Conservation (phyloP, 2,329 filamentous ascomycete species). For the Aureobasidium uvarum region DNA sequence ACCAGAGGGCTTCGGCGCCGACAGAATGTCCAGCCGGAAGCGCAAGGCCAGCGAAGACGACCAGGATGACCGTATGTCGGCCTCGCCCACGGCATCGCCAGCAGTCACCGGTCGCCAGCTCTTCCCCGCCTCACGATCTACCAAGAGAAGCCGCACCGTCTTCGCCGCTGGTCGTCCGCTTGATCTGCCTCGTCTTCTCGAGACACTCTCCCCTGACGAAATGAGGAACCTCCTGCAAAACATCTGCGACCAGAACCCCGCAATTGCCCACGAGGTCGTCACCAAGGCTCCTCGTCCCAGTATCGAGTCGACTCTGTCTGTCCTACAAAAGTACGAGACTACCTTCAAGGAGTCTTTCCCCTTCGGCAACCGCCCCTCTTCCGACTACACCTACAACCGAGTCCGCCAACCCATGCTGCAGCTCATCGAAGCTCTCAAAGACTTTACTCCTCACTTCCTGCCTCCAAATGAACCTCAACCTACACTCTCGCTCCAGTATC, state of each 20-base stretch:
- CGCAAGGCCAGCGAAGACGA: slow-evolving; percentile 70
- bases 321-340: slow-evolving; percentile 78
- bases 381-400: slow-evolving; percentile 93
- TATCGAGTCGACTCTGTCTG: slow-evolving; percentile 72
- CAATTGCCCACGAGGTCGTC: slow-evolving; percentile 80
- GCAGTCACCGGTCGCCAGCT: slow-evolving; percentile 62
- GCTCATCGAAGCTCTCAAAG: slow-evolving; percentile 82
- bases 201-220: slow-evolving; percentile 84
- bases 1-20: slow-evolving; percentile 42
- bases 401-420: slow-evolving; percentile 77
- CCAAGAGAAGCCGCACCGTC: slow-evolving; percentile 66
- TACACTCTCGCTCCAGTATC: slow-evolving; percentile 78
- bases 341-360: slow-evolving; percentile 77
- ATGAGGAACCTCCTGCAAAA: slow-evolving; percentile 83
- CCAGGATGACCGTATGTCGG: slow-evolving; percentile 80
- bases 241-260: slow-evolving; percentile 85
- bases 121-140: slow-evolving; percentile 59
- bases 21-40: slow-evolving; percentile 60
- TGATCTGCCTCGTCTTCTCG: slow-evolving; percentile 73
- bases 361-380: slow-evolving; percentile 75
- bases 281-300: slow-evolving; percentile 83
- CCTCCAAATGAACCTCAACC: slow-evolving; percentile 85
- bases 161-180: slow-evolving; percentile 62
- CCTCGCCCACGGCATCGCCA: slow-evolving; percentile 81
- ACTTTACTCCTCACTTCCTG: slow-evolving; percentile 94